These are phyloP conservation scores for Cyberlindnera samutprakarnensis DNA, from an alignment of 805 yeast species.

Conservation along the genomic window DNA sequence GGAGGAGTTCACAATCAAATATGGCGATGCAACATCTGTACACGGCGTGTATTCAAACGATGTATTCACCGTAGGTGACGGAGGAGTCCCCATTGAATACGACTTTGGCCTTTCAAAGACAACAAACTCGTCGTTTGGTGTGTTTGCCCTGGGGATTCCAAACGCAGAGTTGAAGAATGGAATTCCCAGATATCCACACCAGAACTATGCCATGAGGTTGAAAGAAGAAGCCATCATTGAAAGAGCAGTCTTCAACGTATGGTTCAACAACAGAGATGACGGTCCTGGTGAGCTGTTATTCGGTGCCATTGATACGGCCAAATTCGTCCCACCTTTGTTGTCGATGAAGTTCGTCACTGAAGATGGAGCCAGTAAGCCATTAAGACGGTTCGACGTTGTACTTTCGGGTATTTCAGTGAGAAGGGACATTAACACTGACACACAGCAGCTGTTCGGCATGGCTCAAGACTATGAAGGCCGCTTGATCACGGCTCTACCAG, in stretches of 20 bases:
- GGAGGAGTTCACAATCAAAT: slow-evolving; percentile 29
- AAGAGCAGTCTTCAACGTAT: slow-evolving; percentile 14
- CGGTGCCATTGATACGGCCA: slow-evolving; percentile 35
- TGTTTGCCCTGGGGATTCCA: slow-evolving; percentile 24
- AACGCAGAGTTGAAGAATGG: slow-evolving; percentile 3
- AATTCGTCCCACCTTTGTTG: slow-evolving; percentile 27
- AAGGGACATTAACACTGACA: not conserved
- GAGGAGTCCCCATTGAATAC: slow-evolving; percentile 26
- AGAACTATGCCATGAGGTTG: slow-evolving; percentile 10
- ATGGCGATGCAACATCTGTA: slow-evolving; percentile 43
- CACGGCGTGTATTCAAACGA: slow-evolving; percentile 46
- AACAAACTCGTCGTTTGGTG: slow-evolving; percentile 36
- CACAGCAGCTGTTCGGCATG: slow-evolving; percentile 3
- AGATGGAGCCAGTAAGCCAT: slow-evolving; percentile 2
- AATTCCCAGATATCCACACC: slow-evolving; percentile 2
- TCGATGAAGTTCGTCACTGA: slow-evolving; percentile 25
- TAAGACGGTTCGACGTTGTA: slow-evolving; percentile 8
- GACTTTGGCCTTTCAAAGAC: slow-evolving; percentile 26
- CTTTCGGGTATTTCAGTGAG: slow-evolving; percentile 8
- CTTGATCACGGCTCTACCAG: slow-evolving; percentile 11
- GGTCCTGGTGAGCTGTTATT: slow-evolving; percentile 24
- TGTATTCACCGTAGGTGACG: slow-evolving; percentile 4
- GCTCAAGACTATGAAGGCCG: slow-evolving; percentile 2
- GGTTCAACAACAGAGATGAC: slow-evolving; percentile 6
- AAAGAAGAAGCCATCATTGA: slow-evolving; percentile 4